Evolutionary conservation across 2,329 filamentous ascomycete genomes (phyloP).

Genomic region (Trichoderma gracile): DNA sequence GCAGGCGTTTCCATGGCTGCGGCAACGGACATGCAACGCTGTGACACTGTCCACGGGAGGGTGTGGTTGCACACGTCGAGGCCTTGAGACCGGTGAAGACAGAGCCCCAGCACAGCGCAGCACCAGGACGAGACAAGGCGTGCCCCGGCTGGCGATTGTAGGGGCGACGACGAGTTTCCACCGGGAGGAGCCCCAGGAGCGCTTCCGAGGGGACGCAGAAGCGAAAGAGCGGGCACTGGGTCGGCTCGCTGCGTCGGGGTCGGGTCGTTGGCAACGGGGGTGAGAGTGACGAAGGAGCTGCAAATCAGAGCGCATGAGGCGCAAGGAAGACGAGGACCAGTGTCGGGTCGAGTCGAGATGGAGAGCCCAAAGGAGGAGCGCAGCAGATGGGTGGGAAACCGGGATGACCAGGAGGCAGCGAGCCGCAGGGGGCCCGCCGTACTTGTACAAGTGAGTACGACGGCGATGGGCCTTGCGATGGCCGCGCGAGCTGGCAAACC

Average conservation of each 20-base stretch:
- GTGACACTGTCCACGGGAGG: slow-evolving; percentile 12
- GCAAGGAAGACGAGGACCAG: slow-evolving; percentile 11
- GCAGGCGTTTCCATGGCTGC: slow-evolving; percentile 17
- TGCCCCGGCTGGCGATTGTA: background rate
- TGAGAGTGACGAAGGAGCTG: slow-evolving; percentile 10
- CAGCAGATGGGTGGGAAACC: slow-evolving; percentile 22
- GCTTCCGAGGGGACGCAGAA: slow-evolving; percentile 14
- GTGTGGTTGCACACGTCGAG: slow-evolving; percentile 20
- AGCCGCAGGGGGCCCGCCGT: slow-evolving; percentile 20
- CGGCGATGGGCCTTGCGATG: background rate
- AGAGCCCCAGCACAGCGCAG: background rate
- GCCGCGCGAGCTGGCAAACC: background rate
- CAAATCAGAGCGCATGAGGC: slow-evolving; percentile 1
- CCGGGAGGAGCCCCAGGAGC: slow-evolving; percentile 11
- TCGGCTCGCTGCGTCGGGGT: background rate
- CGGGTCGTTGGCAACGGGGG: slow-evolving; percentile 7
- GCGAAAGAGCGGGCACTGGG: slow-evolving; percentile 21
- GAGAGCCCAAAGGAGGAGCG: slow-evolving; percentile 17
- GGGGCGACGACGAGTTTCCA: slow-evolving; percentile 9
- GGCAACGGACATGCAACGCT: slow-evolving; percentile 16
- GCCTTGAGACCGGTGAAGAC: slow-evolving; percentile 2
- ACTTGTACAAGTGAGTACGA: slow-evolving; percentile 16
- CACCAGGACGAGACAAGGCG: background rate
- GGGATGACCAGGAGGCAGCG: slow-evolving; percentile 18
- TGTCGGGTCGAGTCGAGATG: background rate